A percentile compares a stretch with the other conserved stretches of the same genome.
Conservation (phyloP, 2,329 filamentous ascomycete species). For the Pestalotiopsis fici region DNA sequence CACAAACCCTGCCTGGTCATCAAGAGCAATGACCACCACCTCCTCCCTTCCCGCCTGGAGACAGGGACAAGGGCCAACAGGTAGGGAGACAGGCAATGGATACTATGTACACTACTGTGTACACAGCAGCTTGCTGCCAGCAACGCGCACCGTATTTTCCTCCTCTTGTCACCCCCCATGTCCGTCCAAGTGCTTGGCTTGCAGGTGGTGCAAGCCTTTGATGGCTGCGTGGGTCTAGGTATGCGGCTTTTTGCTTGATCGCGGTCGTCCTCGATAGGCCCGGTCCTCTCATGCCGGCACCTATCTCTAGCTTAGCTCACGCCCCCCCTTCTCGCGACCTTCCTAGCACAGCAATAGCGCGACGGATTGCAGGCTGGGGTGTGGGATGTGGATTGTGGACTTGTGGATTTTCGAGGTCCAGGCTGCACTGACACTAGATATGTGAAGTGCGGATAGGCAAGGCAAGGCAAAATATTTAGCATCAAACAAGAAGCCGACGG, state of each 20-base stretch:
- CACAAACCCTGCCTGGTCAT: not conserved
- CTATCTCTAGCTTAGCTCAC: slow-evolving; percentile 1
- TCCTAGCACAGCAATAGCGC: slow-evolving; percentile 9
- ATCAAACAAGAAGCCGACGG: slow-evolving; percentile 3
- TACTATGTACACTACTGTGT: not conserved
- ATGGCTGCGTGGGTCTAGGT: slow-evolving; percentile 16
- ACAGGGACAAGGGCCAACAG: not conserved
- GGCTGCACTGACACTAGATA: not conserved
- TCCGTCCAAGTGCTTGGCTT: not conserved
- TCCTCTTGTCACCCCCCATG: not conserved
- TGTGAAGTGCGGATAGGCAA: slow-evolving; percentile 11
- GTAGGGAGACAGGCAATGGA: not conserved
- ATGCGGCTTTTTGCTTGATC: slow-evolving; percentile 29
- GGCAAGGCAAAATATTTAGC: not conserved
- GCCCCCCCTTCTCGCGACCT: slow-evolving; percentile 1
- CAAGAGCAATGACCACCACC: not conserved
- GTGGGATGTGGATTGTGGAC: not conserved
- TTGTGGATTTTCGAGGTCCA: not conserved
- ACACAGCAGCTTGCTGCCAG: not conserved
- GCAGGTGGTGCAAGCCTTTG: slow-evolving; percentile 9
- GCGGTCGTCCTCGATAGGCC: slow-evolving; percentile 17
- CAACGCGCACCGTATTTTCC: not conserved
- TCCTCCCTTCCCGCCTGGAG: not conserved
- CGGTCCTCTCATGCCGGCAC: slow-evolving; percentile 6
- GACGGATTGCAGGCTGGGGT: not conserved